Base-by-base conservation (phyloP, 2,329 filamentous ascomycete species). In the Graphilbum fragrans region DNA sequence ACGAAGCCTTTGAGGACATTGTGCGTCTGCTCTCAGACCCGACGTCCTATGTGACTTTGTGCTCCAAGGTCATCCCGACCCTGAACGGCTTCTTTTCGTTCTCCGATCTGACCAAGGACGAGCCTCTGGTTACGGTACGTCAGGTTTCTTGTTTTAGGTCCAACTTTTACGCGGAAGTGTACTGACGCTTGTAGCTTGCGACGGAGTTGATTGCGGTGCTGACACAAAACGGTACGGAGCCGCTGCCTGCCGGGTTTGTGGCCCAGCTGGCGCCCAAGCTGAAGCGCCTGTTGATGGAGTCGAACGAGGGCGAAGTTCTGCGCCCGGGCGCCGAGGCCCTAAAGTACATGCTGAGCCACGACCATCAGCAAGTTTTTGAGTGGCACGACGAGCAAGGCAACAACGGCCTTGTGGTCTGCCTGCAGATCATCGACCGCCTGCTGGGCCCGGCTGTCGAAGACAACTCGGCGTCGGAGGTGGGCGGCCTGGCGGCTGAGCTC, bases 381-480 rank as follows among this genome's bases (percentile, higher is more conserved):
- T 98, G 87, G 82, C 78, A 80, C 29, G 86, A 94, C 55, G 77
- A 80, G 49, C 76, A 72, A 35, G 83, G 84, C 33, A 86, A 86
- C 52, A 83, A 78, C 31, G 90, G 90, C 16, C 72, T 95, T 11
- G 88, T 96, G 59, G 80, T 94, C 23, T 86, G 86, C 44, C 73
- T 98, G 37, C 77, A 86, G 49, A 92, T 98, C 51, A 86, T 98
- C 47, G 92, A 95, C 58, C 84, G 90, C 37, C 73, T 98, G 5
- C 73, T 98, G 23, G 81, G 84, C 3, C 82, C 85, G 1, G 64
- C 72, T 2, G 81, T 96, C n/a, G 84, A 93, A 53, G 92, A 98
- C 54, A 86, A 90, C 53, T 85, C 87, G 17, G 92, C 90, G 5
- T 86, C 87, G n/a, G 90, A 98, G 63, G 88, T 98, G 35, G 92